Conservation (phyloP, 495 filamentous ascomycete genomes). For the Sordaria brevicollis region DNA sequence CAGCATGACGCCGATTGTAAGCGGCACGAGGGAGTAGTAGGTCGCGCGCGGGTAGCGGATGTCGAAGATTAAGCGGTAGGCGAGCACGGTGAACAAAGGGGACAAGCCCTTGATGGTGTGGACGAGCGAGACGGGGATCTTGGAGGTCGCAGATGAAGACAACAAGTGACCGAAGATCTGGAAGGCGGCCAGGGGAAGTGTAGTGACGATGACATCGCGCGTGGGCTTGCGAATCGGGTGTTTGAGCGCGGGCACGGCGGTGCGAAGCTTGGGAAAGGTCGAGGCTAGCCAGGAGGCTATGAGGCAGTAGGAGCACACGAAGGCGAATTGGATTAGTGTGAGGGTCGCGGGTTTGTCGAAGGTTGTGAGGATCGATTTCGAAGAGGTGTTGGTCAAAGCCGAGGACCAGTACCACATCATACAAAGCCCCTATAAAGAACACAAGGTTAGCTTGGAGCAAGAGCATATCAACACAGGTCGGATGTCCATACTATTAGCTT, state of each 20-base stretch:
- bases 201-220: constrained; percentile 73
- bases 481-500: constrained; percentile 39
- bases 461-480: not conserved
- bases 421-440: constrained; percentile 55
- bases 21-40: constrained; percentile 84
- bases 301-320: constrained; percentile 84
- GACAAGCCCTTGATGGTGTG: constrained; percentile 99
- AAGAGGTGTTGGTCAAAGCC: constrained; percentile 92
- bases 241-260: constrained; percentile 64
- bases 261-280: constrained; percentile 55
- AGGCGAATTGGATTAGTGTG: constrained; percentile 89
- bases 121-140: constrained; percentile 92
- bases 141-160: constrained; percentile 82
- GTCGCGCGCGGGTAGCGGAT: constrained; percentile 82
- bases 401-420: constrained; percentile 89
- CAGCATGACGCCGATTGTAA: constrained; percentile 88
- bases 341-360: constrained; percentile 88
- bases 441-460: not conserved
- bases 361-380: constrained; percentile 90
- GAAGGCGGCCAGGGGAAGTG: constrained; percentile 82
- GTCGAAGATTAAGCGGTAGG: constrained; percentile 79
- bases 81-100: constrained; percentile 87
- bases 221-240: constrained; percentile 74
- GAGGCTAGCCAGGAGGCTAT: constrained; percentile 62
- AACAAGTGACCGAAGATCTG: constrained; percentile 91